Base-by-base conservation (phyloP, 1,284 basidiomycete species). In the Ceratobasidium sp. region DNA sequence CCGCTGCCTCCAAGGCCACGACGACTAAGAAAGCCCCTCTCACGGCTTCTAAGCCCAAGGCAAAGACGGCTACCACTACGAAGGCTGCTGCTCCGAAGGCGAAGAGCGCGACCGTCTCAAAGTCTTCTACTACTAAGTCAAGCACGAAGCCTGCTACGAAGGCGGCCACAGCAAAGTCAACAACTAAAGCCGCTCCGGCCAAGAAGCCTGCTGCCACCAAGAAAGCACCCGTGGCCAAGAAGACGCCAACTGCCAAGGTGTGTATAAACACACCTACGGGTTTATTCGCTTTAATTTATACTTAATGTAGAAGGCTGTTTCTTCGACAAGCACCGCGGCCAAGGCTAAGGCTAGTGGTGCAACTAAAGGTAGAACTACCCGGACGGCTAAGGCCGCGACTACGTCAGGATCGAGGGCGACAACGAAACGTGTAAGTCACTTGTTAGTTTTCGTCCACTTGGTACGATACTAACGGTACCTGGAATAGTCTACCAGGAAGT, bases 151-250 rank as follows among this genome's bases (percentile, higher is more conserved):
- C 86, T 3, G 89, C 90, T 8, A 89, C 90, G 65, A 89, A 89
- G 51, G 86, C 86, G n/a, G 84, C 84, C 0, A 80, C 84, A 33
- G 91, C 91, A 81, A 86, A 86, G 78, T 90, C 69, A 37, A 65
- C 90, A n/a, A 91, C 88, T 80, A 86, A 92, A 74, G 89, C 90
- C 26, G 88, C 91, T 13, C 87, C 91, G 11, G 81, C 91, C 49
- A 91, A 88, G 90, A 91, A 81, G 76, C 84, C 78, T 20, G 81
- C 85, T 69, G 81, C 85, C 15, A 80, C 85, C 33, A 92, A 89
- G 83, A 92, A 89, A 80, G 85, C 91, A 6, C 86, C 90, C 13
- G 86, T 89, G 8, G 92, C 88, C 83, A 91, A 89, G 78, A 79
- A 77, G 74, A 77, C 77, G 31, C 85, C 89, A 0, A 90, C 91